These are phyloP conservation scores for Asterochloris sp. DNA, from an alignment of 139 green algal genomes.

Conservation along the genomic window DNA sequence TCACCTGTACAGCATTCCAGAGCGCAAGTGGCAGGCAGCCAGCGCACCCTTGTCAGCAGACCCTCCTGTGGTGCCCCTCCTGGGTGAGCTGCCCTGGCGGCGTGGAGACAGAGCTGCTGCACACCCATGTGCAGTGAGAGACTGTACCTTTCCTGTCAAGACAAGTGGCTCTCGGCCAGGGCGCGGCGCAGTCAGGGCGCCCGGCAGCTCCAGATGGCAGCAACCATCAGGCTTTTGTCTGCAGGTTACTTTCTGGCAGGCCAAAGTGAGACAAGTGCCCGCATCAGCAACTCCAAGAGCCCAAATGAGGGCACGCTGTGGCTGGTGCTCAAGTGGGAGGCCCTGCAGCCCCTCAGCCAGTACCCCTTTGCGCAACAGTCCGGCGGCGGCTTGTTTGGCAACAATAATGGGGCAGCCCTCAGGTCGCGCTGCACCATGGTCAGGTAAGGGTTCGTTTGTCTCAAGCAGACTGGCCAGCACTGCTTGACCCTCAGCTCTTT, in stretches of 20 bases:
- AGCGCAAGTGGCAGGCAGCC: constrained; percentile 56
- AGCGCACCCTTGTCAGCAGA: constrained; percentile 4
- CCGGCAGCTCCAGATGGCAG: too few relatives aligned
- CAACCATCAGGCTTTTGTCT: background rate
- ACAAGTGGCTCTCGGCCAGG: too few relatives aligned
- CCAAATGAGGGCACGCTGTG: constrained; percentile 47
- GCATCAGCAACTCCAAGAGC: background rate
- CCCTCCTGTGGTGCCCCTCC: constrained; percentile 57
- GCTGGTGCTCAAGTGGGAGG: constrained; percentile 73
- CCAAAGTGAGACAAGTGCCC: constrained; percentile 30
- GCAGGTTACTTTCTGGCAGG: constrained; percentile 58
- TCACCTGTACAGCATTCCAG: constrained; percentile 47
- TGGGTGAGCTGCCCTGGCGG: constrained; percentile 27
- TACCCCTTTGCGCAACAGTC: constrained; percentile 34
- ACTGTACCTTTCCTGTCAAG: too few relatives aligned
- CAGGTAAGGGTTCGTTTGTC: constrained; percentile 2
- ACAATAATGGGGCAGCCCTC: constrained; percentile 7
- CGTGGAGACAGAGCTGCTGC: background rate
- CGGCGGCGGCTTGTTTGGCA: constrained; percentile 29
- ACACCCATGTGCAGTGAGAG: background rate
- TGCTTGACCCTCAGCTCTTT: background rate
- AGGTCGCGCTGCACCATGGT: constrained; percentile 37
- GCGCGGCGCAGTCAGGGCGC: too few relatives aligned
- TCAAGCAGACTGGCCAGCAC: too few relatives aligned
- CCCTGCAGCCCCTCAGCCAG: constrained; percentile 56